These are phyloP conservation scores for Plasmodium coatneyi DNA, from an alignment of 169 alveolate species.

Conservation along the genomic window DNA sequence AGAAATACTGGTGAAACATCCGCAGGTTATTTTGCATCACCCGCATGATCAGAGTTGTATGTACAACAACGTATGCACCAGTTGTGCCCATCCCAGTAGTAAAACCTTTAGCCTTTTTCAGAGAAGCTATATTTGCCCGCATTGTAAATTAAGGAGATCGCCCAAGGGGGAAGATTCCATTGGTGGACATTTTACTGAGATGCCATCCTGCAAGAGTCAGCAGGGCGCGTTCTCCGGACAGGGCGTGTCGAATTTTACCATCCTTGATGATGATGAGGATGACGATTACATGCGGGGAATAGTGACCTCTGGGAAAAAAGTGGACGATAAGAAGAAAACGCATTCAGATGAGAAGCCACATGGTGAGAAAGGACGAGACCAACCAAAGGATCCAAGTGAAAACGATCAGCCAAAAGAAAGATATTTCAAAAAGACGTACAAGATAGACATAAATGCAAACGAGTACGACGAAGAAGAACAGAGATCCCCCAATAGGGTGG, in stretches of 20 bases:
- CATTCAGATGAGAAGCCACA: background rate
- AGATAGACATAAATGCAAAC: background rate
- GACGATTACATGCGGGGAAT: background rate
- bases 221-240: constrained; percentile 1
- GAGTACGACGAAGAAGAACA: background rate
- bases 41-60: background rate
- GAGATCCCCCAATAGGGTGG: background rate
- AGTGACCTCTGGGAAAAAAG: background rate
- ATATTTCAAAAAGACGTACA: background rate
- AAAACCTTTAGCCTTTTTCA: background rate
- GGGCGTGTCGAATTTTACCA: background rate
- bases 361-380: background rate
- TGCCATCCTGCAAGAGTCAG: background rate
- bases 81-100: background rate
- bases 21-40: background rate
- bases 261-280: background rate
- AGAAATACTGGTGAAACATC: background rate
- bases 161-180: background rate
- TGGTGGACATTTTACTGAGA: background rate
- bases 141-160: constrained; percentile 11
- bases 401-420: background rate
- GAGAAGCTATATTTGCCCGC: background rate
- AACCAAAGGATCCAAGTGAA: background rate
- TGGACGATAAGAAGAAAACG: background rate
- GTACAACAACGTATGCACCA: background rate